Evolutionary conservation across 176 grass and related monocot genomes (phyloP).

Genomic region (Oryza glaberrima): DNA sequence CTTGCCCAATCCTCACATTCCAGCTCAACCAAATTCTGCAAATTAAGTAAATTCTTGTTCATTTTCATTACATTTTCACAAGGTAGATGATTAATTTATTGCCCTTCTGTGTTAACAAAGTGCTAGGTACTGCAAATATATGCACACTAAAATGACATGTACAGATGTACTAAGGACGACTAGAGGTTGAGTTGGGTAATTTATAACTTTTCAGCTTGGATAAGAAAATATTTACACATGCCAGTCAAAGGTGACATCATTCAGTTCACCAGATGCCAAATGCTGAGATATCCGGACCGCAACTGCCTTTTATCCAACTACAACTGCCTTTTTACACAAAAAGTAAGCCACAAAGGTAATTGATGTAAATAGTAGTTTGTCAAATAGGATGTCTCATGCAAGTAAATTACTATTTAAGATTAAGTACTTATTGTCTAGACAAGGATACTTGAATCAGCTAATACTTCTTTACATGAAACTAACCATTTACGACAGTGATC

Average conservation of each 20-base stretch:
- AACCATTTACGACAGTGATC: not conserved
- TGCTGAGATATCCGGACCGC: not conserved
- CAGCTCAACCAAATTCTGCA: constrained; percentile 73
- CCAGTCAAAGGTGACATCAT: too few relatives aligned
- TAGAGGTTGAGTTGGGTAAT: not conserved
- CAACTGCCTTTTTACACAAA: not conserved
- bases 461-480: not conserved
- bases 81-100: not conserved
- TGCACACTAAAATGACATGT: not conserved
- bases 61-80: constrained; percentile 6
- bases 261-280: not conserved
- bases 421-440: not conserved
- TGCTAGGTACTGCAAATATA: not conserved
- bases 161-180: not conserved
- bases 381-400: not conserved
- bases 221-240: too few relatives aligned
- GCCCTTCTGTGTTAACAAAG: not conserved
- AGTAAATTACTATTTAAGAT: not conserved
- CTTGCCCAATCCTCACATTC: constrained; percentile 69
- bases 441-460: not conserved
- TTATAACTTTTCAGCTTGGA: too few relatives aligned
- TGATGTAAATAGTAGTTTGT: not conserved
- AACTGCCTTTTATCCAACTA: not conserved
- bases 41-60: constrained; percentile 5
- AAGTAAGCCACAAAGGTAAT: not conserved